A percentile compares a stretch with the other conserved stretches of the same genome.
These are phyloP conservation scores for Boletus sensibilis DNA, from an alignment of 768 basidiomycete species.

Conservation along the genomic window DNA sequence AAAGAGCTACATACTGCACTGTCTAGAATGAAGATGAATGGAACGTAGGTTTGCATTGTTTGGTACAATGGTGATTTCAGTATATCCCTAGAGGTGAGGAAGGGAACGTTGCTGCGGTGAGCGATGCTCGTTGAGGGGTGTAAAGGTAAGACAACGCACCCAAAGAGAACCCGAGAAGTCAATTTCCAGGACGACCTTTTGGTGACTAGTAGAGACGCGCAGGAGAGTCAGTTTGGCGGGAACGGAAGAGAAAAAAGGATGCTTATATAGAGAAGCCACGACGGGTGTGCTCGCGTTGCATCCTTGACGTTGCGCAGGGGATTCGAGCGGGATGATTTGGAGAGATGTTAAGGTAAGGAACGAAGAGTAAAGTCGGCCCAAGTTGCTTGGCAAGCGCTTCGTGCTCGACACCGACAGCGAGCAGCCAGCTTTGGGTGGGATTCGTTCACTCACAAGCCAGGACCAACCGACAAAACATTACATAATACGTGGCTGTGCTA, in stretches of 20 bases:
- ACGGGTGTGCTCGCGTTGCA: conserved; percentile 75
- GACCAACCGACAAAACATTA: conserved; percentile 31
- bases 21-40: conserved; percentile 84
- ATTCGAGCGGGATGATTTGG: background rate
- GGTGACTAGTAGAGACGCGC: conserved; percentile 81
- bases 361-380: conserved; percentile 6
- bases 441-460: conserved; percentile 24
- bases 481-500: conserved; percentile 22
- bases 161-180: conserved; percentile 87
- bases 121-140: conserved; percentile 15
- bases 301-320: conserved; percentile 30
- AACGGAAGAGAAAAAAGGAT: conserved; percentile 28
- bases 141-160: conserved; percentile 48
- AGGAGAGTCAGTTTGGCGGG: conserved; percentile 43
- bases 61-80: conserved; percentile 87
- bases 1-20: conserved; percentile 64
- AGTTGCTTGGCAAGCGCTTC: conserved; percentile 6
- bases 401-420: conserved; percentile 24
- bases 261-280: conserved; percentile 92
- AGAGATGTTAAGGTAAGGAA: conserved; percentile 1
- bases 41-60: conserved; percentile 75
- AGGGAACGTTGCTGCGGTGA: conserved; percentile 19
- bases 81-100: conserved; percentile 67
- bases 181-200: conserved; percentile 92
- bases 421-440: conserved; percentile 20